Percentiles rank a stretch among this genome's conserved stretches.
Conservation (phyloP, 2,329 filamentous ascomycete genomes). For the Zymoseptoria crescenta region DNA sequence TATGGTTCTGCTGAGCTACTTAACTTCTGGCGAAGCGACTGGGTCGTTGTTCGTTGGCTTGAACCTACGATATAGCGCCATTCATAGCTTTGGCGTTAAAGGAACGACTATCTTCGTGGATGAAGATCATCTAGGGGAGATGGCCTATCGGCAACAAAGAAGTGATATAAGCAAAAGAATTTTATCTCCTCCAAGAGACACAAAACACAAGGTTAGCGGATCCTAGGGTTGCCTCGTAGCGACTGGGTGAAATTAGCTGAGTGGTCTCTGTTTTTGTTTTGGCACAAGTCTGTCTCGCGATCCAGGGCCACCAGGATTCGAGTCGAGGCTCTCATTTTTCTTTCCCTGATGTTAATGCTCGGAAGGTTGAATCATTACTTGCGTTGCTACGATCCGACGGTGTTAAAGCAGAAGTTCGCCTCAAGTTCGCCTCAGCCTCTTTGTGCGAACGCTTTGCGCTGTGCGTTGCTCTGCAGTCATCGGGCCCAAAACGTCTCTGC, state of each 20-base stretch:
- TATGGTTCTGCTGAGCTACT: too few species aligned
- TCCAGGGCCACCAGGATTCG: background rate
- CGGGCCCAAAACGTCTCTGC: background rate
- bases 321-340: background rate
- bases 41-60: too few species aligned
- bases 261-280: background rate
- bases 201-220: background rate
- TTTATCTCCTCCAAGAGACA: background rate
- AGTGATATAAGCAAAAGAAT: background rate
- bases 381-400: too few species aligned
- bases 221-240: background rate
- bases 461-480: background rate
- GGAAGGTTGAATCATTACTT: background rate
- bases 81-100: too few species aligned
- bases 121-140: too few species aligned
- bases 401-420: too few species aligned
- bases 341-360: too few species aligned
- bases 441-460: too few species aligned
- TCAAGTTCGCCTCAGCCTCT: too few species aligned
- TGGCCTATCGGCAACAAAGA: too few species aligned
- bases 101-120: background rate
- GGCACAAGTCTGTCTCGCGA: background rate
- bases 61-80: too few species aligned
- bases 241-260: background rate
- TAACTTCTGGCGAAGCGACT: too few species aligned